Base-by-base conservation (phyloP, 2,329 filamentous ascomycete genomes). In the Ophiostoma himal-ulmi region DNA sequence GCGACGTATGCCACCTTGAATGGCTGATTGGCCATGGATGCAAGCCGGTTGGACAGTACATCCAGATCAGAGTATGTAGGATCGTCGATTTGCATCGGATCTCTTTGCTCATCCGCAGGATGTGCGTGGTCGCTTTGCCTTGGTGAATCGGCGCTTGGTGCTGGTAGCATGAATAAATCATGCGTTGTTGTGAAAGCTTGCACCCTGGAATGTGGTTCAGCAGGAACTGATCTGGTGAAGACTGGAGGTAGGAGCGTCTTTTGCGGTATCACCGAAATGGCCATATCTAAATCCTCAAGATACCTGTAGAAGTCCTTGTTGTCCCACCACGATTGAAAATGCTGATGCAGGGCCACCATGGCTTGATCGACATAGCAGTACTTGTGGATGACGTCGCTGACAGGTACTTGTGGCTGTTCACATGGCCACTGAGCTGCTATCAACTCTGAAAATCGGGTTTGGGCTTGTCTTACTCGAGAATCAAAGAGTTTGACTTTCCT, bases 271-370 rank as follows among this genome's bases (percentile, higher is more conserved):
- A 14, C 22, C 14, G 22, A 11, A 17, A 62, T 62, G 26, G 26
- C 26, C 1, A 20, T 7, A 2, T n/a, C 54, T 17, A 70, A 11
- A 6, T 2, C n/a, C 11, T 64, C 37, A 3, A 70, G 69, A n/a
- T 70, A 70, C 37, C 44, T 22, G 5, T 41, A 60, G 34, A 70
- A 70, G 36, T 34, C 6, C 3, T 26, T 52, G 52, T 70, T 70
- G 17, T 68, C 37, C 34, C 67, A 52, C 64, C 69, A 70, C 11
- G 13, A 68, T n/a, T n/a, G 64, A n/a, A 41, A 70, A 48, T 5
- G 37, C 14, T 8, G 48, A 36, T 22, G 5, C 3, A 65, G 30
- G 14, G 2, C 14, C 8, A 1, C 60, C 60, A 65, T 65, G 30
- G 60, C 17, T 7, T 5, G 1, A 20, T 14, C 34, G 20, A 39